A percentile compares a stretch with the other conserved stretches of the same genome.
Conservation (phyloP, 129 eudicot species). For the Helichrysum umbraculigerum region DNA sequence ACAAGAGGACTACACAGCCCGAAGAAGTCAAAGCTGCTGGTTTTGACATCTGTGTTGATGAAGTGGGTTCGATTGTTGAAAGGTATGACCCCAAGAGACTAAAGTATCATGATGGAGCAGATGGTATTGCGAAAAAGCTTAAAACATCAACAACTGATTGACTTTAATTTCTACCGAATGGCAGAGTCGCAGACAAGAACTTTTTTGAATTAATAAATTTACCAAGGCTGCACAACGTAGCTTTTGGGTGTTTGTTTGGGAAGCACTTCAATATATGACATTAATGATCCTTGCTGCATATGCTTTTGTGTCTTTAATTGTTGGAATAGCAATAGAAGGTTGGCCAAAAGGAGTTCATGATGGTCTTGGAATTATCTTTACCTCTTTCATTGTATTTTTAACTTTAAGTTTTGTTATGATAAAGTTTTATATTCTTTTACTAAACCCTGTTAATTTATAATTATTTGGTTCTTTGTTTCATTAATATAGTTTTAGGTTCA, state of each 20-base stretch:
- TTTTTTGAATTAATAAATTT: constrained; percentile 75
- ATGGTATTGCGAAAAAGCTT: constrained; percentile 61
- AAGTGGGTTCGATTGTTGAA: constrained; percentile 78
- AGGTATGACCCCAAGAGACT: constrained; percentile 75
- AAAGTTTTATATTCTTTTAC: too few species aligned
- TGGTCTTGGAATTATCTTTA: constrained; percentile 84
- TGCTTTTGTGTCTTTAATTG: constrained; percentile 85
- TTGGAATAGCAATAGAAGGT: constrained; percentile 90
- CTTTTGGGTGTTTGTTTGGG: constrained; percentile 91
- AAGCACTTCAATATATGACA: constrained; percentile 95
- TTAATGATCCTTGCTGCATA: constrained; percentile 91
- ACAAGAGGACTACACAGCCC: constrained; percentile 58
- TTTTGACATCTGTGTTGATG: constrained; percentile 75
- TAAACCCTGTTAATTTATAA: too few species aligned
- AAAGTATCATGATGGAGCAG: constrained; percentile 72
- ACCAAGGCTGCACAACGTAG: constrained; percentile 53
- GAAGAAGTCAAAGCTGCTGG: constrained; percentile 77
- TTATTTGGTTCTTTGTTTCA: too few species aligned
- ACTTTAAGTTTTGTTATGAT: too few species aligned
- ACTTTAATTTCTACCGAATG: constrained; percentile 48
- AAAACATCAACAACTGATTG: constrained; percentile 59
- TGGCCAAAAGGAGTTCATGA: constrained; percentile 98
- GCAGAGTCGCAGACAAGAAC: constrained; percentile 47
- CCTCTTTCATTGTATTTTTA: too few species aligned
- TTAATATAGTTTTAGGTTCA: too few species aligned